Evolutionary conservation across 768 basidiomycete species (phyloP), one percentile per base, ranked within the genome.

Genomic region (Russula sp.): DNA sequence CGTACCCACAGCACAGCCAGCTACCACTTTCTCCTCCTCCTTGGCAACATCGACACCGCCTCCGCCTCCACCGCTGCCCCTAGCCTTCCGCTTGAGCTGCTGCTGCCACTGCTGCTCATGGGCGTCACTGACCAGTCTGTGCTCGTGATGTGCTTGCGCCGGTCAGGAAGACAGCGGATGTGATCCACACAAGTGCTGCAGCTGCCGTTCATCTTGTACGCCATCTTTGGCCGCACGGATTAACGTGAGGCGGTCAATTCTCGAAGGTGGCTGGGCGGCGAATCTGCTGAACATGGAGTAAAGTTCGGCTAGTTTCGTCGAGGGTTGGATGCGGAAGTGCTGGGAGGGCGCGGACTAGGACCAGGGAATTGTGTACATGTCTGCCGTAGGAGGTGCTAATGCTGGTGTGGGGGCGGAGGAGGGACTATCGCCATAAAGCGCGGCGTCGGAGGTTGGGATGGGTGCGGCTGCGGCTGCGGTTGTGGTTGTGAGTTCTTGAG

Each of bases 181-280:
- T 32, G 53, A 20, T 18, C 42, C 20, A n/a, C 1, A 4, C 13
- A 11, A 7, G 34, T 42, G n/a, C 44, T 45, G 40, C n/a, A 20
- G 51, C 8, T 57, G 56, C 31, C 40, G 51, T 10, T 44, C 51
- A 13, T n/a, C 18, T 32, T 53, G 57, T 13, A 63, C 58, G 20
- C 37, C 18, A 34, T 52, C 57, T 10, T 63, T 63, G 5, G 57
- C 62, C 34, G 57, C 62, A 3, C 51, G 62, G 5, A 63, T 20
- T n/a, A 57, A 37, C 1, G 57, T 45, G 5, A 63, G 57, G 10
- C 37, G 57, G 20, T 42, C 60, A 27, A 40, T 7, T 10, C 34
- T 63, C 3, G 45, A 1, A 1, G 52, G 40, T 16, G 57, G 45
- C 3, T 45, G 57, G 0, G 49, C 20, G 8, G n/a, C 22, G 4